Base-by-base conservation (phyloP, 495 filamentous ascomycete genomes). In the Astrocystis sublimbata region DNA sequence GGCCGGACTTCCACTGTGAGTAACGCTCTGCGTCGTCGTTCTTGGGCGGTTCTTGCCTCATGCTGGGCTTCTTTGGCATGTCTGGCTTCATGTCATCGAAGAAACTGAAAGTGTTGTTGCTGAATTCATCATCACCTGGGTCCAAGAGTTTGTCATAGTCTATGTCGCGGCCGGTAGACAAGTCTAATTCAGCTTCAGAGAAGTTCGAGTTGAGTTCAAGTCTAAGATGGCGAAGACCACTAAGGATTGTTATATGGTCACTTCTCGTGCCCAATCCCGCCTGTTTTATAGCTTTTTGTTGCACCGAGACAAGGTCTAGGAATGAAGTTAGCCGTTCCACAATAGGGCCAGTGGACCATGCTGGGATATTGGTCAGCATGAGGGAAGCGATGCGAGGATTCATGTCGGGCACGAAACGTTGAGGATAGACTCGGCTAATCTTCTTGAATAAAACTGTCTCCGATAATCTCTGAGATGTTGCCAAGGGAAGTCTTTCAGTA, bases 341-440 rank as follows among this genome's bases (percentile, higher is more conserved):
- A 9, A 81, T 60, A 6, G 63, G 71, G 0, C 79, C 79, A 7
- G 70, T 65, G 0, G 78, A 80, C 19, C 67, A 70, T 15, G 78
- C 63, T 0, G 79, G 79, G 7, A 81, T 73, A 10, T 68, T 61
- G 1, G 76, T 74, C 33, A 82, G 58, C 9, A 73, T 73, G 6
- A 82, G 59, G 2, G 74, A 75, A 8, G 61, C 62, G 40, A 81
- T 69, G 6, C 79, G 68, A 7, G 79, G 77, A 58, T 82, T 82
- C 61, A 77, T 79, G 40, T 79, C 75, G 1, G 79, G 79, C 8
- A 65, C 52, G 4, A 79, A 76, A 28, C 71, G 61, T 31, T 77
- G 67, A 23, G 79, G 76, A 59, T 77, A 82, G 10, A 71, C 67
- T 7, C 73, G 59, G 13, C 73, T 70, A 9, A 75, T 71, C 26